phyloP scores from a whole-genome alignment of 2,329 filamentous ascomycete species.

The Cladosporium sphaerospermum region DNA sequence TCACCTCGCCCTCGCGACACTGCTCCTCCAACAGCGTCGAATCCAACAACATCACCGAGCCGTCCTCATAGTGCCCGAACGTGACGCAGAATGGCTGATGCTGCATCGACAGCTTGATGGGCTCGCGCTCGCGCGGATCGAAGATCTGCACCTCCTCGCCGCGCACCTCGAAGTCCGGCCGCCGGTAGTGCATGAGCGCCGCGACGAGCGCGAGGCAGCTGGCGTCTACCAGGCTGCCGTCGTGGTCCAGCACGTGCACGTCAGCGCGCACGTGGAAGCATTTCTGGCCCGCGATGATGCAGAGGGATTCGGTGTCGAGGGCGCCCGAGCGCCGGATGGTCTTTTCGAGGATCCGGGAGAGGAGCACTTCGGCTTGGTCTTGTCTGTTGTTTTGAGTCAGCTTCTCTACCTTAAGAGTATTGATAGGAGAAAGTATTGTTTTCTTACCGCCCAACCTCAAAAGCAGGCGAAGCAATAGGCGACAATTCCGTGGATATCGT shows the following conservation, averaged over 20 bases:
- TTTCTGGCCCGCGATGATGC: conserved; percentile 82
- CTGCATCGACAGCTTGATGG: conserved; percentile 81
- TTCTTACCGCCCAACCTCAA: conserved; percentile 69
- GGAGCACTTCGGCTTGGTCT: conserved; percentile 61
- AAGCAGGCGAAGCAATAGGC: conserved; percentile 84
- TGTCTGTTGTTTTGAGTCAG: conserved; percentile 19
- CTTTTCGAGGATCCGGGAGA: conserved; percentile 87
- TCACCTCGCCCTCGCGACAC: conserved; percentile 64
- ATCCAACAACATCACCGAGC: conserved; percentile 66
- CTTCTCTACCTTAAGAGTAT: conserved; percentile 55
- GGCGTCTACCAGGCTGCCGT: conserved; percentile 83
- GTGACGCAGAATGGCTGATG: conserved; percentile 90
- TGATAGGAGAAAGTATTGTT: neutral
- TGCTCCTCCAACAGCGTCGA: conserved; percentile 70
- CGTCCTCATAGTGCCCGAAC: conserved; percentile 73
- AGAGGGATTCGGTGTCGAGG: conserved; percentile 91
- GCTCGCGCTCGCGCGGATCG: conserved; percentile 76
- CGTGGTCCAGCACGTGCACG: conserved; percentile 83
- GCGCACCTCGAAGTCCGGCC: conserved; percentile 81
- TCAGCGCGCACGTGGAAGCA: conserved; percentile 90
- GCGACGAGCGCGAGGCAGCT: conserved; percentile 82
- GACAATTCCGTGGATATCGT: conserved; percentile 86
- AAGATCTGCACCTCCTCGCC: conserved; percentile 81
- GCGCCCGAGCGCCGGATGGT: conserved; percentile 87
- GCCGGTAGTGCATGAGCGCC: conserved; percentile 82